phyloP scores from a whole-genome alignment of 495 filamentous ascomycete genomes.

The Aspergillus incahuasiensis region DNA sequence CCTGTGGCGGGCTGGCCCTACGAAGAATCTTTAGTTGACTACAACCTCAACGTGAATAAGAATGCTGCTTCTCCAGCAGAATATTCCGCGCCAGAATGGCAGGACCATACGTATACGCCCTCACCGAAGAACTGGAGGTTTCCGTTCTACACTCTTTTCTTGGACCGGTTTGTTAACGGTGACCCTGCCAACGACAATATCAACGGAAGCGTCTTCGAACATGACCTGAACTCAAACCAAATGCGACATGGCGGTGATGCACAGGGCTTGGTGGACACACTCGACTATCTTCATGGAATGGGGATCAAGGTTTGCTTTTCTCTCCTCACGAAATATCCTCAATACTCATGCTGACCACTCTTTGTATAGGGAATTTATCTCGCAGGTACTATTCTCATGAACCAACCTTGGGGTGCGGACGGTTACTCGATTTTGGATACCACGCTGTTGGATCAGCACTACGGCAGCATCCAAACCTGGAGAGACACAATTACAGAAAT shows the following conservation, averaged over 20 bases:
- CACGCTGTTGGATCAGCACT: slow-evolving; percentile 67
- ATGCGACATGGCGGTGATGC: slow-evolving; percentile 73
- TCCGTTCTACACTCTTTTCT: slow-evolving; percentile 66
- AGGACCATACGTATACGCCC: slow-evolving; percentile 47
- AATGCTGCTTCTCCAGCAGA: slow-evolving; percentile 54
- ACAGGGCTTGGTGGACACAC: slow-evolving; percentile 56
- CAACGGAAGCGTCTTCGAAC: slow-evolving; percentile 65
- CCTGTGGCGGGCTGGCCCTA: slow-evolving; percentile 47
- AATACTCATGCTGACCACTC: slow-evolving; percentile 7
- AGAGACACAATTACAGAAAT: slow-evolving; percentile 60
- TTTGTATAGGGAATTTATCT: slow-evolving; percentile 57
- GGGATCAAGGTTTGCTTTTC: slow-evolving; percentile 56
- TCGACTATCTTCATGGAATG: slow-evolving; percentile 74
- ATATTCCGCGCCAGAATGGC: slow-evolving; percentile 56
- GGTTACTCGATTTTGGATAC: slow-evolving; percentile 65
- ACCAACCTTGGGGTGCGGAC: slow-evolving; percentile 66
- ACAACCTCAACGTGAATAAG: slow-evolving; percentile 61
- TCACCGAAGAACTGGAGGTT: slow-evolving; percentile 68
- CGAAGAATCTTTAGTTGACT: slow-evolving; percentile 47
- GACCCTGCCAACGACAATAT: slow-evolving; percentile 67
- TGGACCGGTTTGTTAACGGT: slow-evolving; percentile 69
- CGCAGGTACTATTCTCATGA: slow-evolving; percentile 65
- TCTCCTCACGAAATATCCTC: background rate
- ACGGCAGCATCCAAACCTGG: slow-evolving; percentile 60
- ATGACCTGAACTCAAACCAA: slow-evolving; percentile 63